Evolutionary conservation across 148 eudicot genomes (phyloP), one percentile per base, ranked within the genome.

Genomic region (Vaccinium macrocarpon): DNA sequence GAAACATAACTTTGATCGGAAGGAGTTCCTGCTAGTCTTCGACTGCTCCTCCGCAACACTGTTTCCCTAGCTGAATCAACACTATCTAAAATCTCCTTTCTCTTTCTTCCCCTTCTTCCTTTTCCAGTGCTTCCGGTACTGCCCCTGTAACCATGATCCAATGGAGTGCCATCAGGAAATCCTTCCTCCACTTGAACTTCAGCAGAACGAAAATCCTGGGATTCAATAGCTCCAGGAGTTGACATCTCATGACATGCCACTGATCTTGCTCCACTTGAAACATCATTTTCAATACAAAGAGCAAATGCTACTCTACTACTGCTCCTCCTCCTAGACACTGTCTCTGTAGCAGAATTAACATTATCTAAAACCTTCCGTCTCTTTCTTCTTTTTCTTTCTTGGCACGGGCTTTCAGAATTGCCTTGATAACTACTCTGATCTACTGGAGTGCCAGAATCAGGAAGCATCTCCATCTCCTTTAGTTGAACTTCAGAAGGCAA

Each of bases 291-390:
- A 80, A 66, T 81, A 49, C 86, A 82, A 23, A 84, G 79, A 16
- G 73, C 53, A 52, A 78, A 87, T 75, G 70, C 91, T 75, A 89
- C 89, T 88, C 94, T 93, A 10, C 98, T 93, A 62, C 91, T 89
- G 88, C 99, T 96, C 79, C 99, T 90, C 88, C 99, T 91, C 88
- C 99, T 92, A 90, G 94, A 82, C 35, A 86, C 92, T 29, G 91
- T 91, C 81, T 87, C 90, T 1, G 85, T 72, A 0, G 88, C 85
- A 78, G 91, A 82, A 64, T 82, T 70, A 53, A 85, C 85, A 78
- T 50, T 74, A 62, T 87, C 87, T 10, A 73, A 64, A 62, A 83
- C 68, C 78, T 85, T 91, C 82, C 88, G 90, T 83, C 89, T 93
- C 88, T 91, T 96, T 82, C 88, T 89, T 81, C 85, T 86, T 16